phyloP scores from a whole-genome alignment of 1,139 yeast species.

The Geotrichum europaeum region DNA sequence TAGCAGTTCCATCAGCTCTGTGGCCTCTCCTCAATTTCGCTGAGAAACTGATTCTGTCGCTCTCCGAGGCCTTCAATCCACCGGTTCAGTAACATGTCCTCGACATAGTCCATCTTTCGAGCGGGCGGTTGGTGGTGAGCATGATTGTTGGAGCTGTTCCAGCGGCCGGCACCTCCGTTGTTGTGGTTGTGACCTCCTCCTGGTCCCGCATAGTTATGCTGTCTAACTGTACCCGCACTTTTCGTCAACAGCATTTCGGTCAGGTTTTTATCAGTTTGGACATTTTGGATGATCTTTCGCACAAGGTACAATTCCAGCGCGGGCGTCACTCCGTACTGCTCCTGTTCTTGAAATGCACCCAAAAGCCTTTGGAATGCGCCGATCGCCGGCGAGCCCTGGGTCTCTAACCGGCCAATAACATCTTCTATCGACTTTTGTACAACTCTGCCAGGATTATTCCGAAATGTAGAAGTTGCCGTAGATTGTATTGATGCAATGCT shows the following conservation, averaged over 20 bases:
- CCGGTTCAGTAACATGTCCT: slow-evolving; percentile 41
- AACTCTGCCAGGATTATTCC: slow-evolving; percentile 11
- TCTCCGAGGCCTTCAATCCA: slow-evolving; percentile 40
- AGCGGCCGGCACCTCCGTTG: neutral
- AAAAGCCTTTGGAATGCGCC: slow-evolving; percentile 17
- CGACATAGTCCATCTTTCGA: slow-evolving; percentile 44
- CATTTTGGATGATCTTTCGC: slow-evolving; percentile 22
- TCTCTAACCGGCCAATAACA: slow-evolving; percentile 21
- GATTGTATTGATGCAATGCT: slow-evolving; percentile 2
- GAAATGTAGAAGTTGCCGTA: slow-evolving; percentile 11
- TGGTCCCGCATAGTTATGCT: neutral
- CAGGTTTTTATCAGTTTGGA: slow-evolving; percentile 17
- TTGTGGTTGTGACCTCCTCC: neutral
- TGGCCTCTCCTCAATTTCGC: neutral
- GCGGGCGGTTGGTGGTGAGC: neutral
- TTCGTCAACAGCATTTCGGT: slow-evolving; percentile 8
- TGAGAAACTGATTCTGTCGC: slow-evolving; percentile 2
- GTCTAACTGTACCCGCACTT: slow-evolving; percentile 3
- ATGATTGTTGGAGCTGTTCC: slow-evolving; percentile 8
- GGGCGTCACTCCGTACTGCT: slow-evolving; percentile 18
- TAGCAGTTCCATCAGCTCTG: neutral
- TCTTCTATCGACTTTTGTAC: slow-evolving; percentile 20
- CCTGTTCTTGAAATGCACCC: slow-evolving; percentile 16
- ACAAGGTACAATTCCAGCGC: slow-evolving; percentile 25
- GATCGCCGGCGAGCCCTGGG: slow-evolving; percentile 10